Conservation (phyloP, 345 rosid species). For the Citrus hindsii region DNA sequence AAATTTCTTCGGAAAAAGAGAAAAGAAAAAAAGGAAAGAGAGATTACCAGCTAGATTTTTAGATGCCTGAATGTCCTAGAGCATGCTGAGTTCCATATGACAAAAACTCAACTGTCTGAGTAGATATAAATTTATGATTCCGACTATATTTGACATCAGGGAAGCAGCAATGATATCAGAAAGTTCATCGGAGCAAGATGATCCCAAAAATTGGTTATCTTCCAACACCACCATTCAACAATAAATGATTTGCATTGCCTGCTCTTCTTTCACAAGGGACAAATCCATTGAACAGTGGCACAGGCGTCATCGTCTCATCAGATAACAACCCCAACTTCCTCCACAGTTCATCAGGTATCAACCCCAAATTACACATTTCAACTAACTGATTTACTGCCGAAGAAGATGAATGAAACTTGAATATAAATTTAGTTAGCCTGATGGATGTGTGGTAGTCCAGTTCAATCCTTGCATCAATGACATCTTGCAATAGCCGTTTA, state of each 20-base stretch:
- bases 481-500: conserved; percentile 40
- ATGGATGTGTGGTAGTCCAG: conserved; percentile 29
- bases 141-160: conserved; percentile 10
- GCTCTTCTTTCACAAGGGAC: neutral
- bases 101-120: neutral
- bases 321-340: conserved; percentile 11
- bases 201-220: conserved; percentile 5
- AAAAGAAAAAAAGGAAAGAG: neutral
- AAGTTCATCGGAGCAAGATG: conserved; percentile 28
- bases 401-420: conserved; percentile 20
- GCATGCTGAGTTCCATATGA: neutral
- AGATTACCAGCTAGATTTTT: neutral
- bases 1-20: neutral
- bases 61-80: neutral
- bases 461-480: conserved; percentile 41
- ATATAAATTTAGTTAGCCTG: conserved; percentile 29
- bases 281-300: conserved; percentile 5
- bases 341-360: too few species aligned
- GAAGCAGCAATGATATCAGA: conserved; percentile 21
- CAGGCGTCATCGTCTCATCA: conserved; percentile 12
- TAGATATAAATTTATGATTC: neutral
- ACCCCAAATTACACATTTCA: conserved; percentile 30
- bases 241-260: neutral
- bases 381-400: conserved; percentile 28
- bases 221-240: neutral